Evolutionary conservation across 208 protist genomes (phyloP), one percentile per base, ranked within the genome.

Genomic region (Histomonas meleagridis): DNA sequence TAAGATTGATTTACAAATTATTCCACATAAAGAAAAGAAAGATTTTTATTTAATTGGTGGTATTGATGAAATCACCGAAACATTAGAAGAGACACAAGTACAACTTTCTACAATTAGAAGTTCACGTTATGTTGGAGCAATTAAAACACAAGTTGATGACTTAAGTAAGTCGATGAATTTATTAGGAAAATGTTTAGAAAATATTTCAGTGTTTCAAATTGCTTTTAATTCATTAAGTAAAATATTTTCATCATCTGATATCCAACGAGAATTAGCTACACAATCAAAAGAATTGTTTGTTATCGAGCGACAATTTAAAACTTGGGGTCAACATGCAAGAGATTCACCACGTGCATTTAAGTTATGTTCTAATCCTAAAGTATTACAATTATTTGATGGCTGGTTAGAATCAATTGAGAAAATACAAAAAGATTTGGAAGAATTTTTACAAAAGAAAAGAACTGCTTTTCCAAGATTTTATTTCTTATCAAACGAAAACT

Each of bases 361-460:
- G 26, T 46, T 60, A 46, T 91, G 86, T 32, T 38, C 86, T n/a
- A 91, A 49, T 40, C 10, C 28, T 18, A 65, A 65, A 91, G 53
- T 38, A 14, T 35, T 69, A 43, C 10, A 35, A 91, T n/a, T 65
- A 43, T 69, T 91, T 21, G 49, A 69, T 38, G 86, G 53, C 40
- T 65, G 40, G 32, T 96, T 96, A 93, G 94, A 92, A 55, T 95
- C 97, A 92, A 94, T 98, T 14, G 97, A 98, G 93, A 93, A 96
- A 46, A 98, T 98, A 91, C 97, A 99, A 93, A 98, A 98, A 95
- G 96, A 96, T 69, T 95, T 99, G 1, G 97, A 98, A 93, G 95
- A 96, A 70, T 98, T 97, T 92, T 94, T 98, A n/a, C 93, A 95
- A 78, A 93, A 90, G 12, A 95, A 96, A 92, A 79, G 95, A 32